Percentiles rank a stretch among this genome's conserved stretches.
phyloP scores from a whole-genome alignment of 2,329 filamentous ascomycete genomes.

The Myriosclerotinia scirpicola region DNA sequence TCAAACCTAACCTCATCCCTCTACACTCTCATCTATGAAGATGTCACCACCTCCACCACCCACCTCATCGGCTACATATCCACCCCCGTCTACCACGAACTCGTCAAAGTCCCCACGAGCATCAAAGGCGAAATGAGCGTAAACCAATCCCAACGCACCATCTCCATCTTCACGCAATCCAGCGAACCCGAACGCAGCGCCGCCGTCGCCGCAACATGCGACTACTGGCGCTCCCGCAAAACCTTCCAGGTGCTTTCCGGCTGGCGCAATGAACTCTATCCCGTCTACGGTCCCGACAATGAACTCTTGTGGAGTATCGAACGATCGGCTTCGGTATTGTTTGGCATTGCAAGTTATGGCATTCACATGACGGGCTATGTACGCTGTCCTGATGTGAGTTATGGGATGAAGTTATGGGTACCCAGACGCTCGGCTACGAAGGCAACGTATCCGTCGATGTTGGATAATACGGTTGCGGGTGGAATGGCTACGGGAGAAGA shows the following conservation, averaged over 20 bases:
- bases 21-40: constrained; percentile 60
- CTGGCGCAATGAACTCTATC: constrained; percentile 81
- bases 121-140: constrained; percentile 61
- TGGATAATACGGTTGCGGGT: constrained; percentile 91
- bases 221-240: constrained; percentile 66
- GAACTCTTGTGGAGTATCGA: constrained; percentile 73
- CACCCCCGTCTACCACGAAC: constrained; percentile 50
- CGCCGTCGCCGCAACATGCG: constrained; percentile 55
- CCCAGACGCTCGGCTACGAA: constrained; percentile 74
- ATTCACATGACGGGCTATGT: constrained; percentile 79
- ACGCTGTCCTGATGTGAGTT: constrained; percentile 45
- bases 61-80: constrained; percentile 63
- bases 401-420: constrained; percentile 78
- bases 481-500: constrained; percentile 78
- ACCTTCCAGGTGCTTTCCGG: constrained; percentile 73
- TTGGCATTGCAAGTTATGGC: constrained; percentile 76
- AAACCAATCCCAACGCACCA: constrained; percentile 57
- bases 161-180: constrained; percentile 59
- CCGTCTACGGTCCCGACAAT: constrained; percentile 65
- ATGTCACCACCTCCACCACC: constrained; percentile 54
- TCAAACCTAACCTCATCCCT: constrained; percentile 58
- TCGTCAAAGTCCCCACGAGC: constrained; percentile 49
- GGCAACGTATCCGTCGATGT: constrained; percentile 74
- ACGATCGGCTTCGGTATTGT: constrained; percentile 68
- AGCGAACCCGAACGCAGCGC: constrained; percentile 64